Base-by-base conservation (phyloP, 371 early-diverging fungal genomes). In the Mucor velutinosus region DNA sequence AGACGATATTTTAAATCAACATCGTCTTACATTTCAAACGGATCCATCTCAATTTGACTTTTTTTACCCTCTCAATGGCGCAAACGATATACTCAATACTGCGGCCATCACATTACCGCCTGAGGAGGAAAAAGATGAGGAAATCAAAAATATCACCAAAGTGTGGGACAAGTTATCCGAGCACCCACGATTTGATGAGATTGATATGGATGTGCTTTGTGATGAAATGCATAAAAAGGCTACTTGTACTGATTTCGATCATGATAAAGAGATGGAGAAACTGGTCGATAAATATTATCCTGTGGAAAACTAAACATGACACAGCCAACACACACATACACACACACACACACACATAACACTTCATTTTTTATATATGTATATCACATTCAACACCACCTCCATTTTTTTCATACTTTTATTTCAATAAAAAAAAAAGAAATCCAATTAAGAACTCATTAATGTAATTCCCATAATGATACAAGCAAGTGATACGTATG, bases 401-500 rank as follows among this genome's bases (percentile, higher is more conserved):
- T 14, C 33, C 30, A 14, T 25, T 23, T 62, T 7, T 19, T 32
- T 37, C 5, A 19, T 29, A 29, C 25, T 30, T 23, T 35, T 51
- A 35, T 21, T 43, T 35, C 53, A 58, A 51, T 32, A 37, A 33
- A 63, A 63, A 30, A 33, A 62, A 35, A 51, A 53, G 19, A 53
- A 39, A 63, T 58, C 4, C 15, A 19, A 29, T 73, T 70, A 87
- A 59, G 85, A 82, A 58, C 78, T 82, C 72, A 88, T 77, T 15
- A 87, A 71, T 57, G 83, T 87, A 67, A 93, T 65, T 6, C 89
- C 93, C 94, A 95, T 95, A 53, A 86, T 69, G 35, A 94, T 76
- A 67, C 94, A 95, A 8, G 93, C 92, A 62, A 95, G 76, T 17
- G 94, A 89, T 14, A 95, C 95, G 62, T 94, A 95, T 30, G 94